A percentile compares a stretch with the other conserved stretches of the same genome.
Conservation (phyloP, 768 basidiomycete species). For the Hemileccinum rubropunctum region DNA sequence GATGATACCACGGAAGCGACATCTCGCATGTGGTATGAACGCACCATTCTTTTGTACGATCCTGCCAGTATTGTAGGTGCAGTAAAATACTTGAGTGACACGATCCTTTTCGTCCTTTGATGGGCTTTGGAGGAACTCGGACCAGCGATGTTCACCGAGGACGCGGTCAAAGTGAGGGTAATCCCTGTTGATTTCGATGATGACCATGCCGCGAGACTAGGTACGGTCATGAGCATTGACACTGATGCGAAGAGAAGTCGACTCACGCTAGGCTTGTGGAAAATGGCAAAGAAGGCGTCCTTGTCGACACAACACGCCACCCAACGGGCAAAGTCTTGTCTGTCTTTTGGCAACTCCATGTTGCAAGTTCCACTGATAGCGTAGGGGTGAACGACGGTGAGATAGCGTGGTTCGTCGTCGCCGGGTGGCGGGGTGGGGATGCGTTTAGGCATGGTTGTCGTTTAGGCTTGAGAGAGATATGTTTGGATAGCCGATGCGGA, state of each 20-base stretch:
- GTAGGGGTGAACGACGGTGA: conserved; percentile 45
- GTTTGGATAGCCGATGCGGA: neutral
- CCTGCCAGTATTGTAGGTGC: conserved; percentile 36
- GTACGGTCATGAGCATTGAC: neutral
- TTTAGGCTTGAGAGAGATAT: neutral
- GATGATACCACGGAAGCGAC: neutral
- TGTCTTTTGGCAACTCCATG: conserved; percentile 38
- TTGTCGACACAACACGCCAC: conserved; percentile 39
- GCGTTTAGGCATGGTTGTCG: conserved; percentile 40
- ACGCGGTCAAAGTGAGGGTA: conserved; percentile 33
- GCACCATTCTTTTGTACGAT: conserved; percentile 45
- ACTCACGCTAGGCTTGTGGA: conserved; percentile 45
- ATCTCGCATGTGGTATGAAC: too few species aligned
- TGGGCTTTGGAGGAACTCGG: conserved; percentile 35
- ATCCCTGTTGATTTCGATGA: conserved; percentile 39
- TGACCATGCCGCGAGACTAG: conserved; percentile 44
- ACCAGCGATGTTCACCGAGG: conserved; percentile 44
- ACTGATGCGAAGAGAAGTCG: too few species aligned
- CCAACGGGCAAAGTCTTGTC: conserved; percentile 40
- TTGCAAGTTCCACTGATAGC: conserved; percentile 37
- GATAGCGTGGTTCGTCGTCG: conserved; percentile 44
- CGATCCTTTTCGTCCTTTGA: conserved; percentile 26
- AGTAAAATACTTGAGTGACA: conserved; percentile 39
- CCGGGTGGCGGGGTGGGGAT: conserved; percentile 39
- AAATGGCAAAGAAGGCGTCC: conserved; percentile 37